Evolutionary conservation across 495 filamentous ascomycete genomes (phyloP).

Genomic region (Schizothecium vesticola): DNA sequence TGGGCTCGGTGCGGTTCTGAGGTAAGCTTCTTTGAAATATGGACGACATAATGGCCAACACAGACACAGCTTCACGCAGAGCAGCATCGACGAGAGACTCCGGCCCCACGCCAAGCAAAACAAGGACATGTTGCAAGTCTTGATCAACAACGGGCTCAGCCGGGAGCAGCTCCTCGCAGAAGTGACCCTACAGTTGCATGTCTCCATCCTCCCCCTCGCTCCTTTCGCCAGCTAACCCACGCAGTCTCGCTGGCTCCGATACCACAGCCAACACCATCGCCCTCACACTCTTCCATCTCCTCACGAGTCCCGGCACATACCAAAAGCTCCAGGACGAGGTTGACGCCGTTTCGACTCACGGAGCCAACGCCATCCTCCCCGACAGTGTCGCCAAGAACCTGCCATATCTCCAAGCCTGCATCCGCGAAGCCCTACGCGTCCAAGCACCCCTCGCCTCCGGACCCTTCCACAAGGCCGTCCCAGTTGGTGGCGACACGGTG

Average conservation of each 20-base stretch:
- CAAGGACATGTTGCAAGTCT: constrained; percentile 38
- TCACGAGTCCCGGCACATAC: constrained; percentile 43
- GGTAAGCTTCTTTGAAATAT: constrained; percentile 9
- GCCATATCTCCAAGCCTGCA: constrained; percentile 35
- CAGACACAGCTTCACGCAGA: neutral
- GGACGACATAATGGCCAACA: neutral
- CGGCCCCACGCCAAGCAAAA: constrained; percentile 15
- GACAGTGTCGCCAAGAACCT: constrained; percentile 37
- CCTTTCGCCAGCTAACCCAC: constrained; percentile 40
- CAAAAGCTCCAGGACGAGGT: constrained; percentile 54
- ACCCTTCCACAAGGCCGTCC: constrained; percentile 40
- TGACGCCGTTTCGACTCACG: constrained; percentile 31
- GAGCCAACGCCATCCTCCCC: constrained; percentile 25
- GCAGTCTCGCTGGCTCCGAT: constrained; percentile 58
- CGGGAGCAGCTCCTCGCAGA: constrained; percentile 38
- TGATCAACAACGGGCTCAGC: constrained; percentile 39
- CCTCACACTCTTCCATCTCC: constrained; percentile 48
- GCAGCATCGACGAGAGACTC: constrained; percentile 26
- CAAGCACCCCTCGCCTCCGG: constrained; percentile 36
- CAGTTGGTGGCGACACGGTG: constrained; percentile 23
- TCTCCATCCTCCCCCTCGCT: constrained; percentile 26
- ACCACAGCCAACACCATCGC: constrained; percentile 55
- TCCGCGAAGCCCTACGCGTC: constrained; percentile 38
- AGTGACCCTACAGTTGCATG: constrained; percentile 37
- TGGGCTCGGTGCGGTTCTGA: constrained; percentile 17